These are phyloP conservation scores for Chaetomiaceae sp. DNA, from an alignment of 2,329 filamentous ascomycete genomes.

Conservation along the genomic window DNA sequence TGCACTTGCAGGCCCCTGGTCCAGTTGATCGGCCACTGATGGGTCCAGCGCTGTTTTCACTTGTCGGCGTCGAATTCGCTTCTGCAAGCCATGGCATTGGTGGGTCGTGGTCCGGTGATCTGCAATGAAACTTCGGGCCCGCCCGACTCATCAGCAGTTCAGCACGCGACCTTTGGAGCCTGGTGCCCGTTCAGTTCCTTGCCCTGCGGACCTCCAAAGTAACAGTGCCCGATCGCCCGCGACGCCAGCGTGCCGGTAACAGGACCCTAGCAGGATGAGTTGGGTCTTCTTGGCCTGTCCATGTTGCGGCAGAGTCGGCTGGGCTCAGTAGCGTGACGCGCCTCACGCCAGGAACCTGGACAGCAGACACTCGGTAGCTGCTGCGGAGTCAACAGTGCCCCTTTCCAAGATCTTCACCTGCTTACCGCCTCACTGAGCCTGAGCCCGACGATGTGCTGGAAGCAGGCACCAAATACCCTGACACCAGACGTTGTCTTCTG, in stretches of 20 bases:
- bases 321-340: not conserved
- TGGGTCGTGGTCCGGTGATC: too few species aligned
- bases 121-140: too few species aligned
- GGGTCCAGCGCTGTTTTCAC: too few species aligned
- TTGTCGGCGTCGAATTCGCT: too few species aligned
- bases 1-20: too few species aligned
- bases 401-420: not conserved
- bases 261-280: not conserved
- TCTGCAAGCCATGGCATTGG: too few species aligned
- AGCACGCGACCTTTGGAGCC: too few species aligned
- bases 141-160: too few species aligned
- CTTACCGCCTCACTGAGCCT: not conserved
- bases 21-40: too few species aligned
- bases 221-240: not conserved
- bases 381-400: not conserved
- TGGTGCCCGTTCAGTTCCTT: too few species aligned
- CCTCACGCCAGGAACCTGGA: not conserved
- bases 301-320: not conserved
- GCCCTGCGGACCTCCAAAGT: too few species aligned
- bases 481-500: not conserved
- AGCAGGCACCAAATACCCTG: not conserved
- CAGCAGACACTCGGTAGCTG: not conserved
- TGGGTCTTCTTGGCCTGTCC: not conserved
- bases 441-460: not conserved
- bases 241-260: not conserved